Conservation (phyloP, 345 rosid genomes). For the Trapa incisa region DNA sequence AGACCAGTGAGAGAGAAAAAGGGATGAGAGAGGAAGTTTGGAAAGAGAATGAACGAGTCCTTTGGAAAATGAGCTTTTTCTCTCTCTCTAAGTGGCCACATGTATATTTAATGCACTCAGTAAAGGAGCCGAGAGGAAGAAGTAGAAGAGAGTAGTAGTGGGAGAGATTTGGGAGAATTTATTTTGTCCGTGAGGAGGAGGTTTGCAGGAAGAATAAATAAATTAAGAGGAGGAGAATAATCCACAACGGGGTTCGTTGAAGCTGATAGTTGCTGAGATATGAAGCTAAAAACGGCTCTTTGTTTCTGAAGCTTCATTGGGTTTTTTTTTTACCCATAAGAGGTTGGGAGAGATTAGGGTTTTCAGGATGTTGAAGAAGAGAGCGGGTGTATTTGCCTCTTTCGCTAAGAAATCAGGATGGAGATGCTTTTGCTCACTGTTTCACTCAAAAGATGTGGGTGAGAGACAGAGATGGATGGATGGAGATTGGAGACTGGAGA, state of each 20-base stretch:
- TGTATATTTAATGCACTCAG: background rate
- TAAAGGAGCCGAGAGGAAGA: background rate
- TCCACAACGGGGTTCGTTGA: background rate
- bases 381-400: background rate
- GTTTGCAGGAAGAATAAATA: background rate
- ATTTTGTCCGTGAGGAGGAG: constrained; percentile 1
- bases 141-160: constrained; percentile 1
- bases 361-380: constrained; percentile 2
- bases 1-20: background rate
- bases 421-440: constrained; percentile 13
- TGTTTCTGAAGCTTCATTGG: background rate
- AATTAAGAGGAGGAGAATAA: background rate
- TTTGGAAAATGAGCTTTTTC: constrained; percentile 1
- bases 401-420: background rate
- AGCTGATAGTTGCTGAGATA: background rate
- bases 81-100: constrained; percentile 1
- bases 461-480: constrained; percentile 4
- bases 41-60: background rate
- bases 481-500: background rate
- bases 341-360: background rate
- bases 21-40: background rate
- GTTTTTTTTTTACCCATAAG: background rate
- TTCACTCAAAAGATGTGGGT: constrained; percentile 21
- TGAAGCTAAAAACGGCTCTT: constrained; percentile 6
- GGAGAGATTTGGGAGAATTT: constrained; percentile 7